Evolutionary conservation across 805 yeast genomes (phyloP).

Genomic region (Scheffersomyces ergatensis): DNA sequence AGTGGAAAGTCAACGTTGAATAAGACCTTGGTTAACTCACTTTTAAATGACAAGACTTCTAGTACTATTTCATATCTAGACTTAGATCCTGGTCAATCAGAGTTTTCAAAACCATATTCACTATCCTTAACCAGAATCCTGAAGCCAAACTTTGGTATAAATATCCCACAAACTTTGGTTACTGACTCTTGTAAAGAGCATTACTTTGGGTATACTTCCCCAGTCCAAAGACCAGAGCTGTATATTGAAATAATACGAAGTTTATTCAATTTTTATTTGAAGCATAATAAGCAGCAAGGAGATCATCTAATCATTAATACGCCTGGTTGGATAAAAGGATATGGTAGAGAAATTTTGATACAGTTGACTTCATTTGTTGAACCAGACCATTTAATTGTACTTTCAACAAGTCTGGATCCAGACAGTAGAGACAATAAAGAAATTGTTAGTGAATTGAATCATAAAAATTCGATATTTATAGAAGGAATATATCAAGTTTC

Average conservation of each 20-base stretch:
- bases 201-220: slow-evolving; percentile 66
- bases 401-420: slow-evolving; percentile 29
- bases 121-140: slow-evolving; percentile 48
- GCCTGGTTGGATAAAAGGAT: slow-evolving; percentile 92
- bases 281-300: slow-evolving; percentile 16
- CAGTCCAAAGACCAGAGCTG: slow-evolving; percentile 60
- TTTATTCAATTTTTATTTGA: slow-evolving; percentile 32
- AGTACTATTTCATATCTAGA: slow-evolving; percentile 55
- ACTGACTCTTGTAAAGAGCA: slow-evolving; percentile 15
- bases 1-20: slow-evolving; percentile 80
- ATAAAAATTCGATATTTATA: slow-evolving; percentile 21
- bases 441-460: slow-evolving; percentile 22
- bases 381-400: slow-evolving; percentile 57
- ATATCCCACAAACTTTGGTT: slow-evolving; percentile 16
- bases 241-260: slow-evolving; percentile 46
- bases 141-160: slow-evolving; percentile 26
- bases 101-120: slow-evolving; percentile 68
- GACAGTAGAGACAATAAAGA: slow-evolving; percentile 25
- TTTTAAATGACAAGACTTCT: slow-evolving; percentile 25
- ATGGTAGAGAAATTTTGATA: slow-evolving; percentile 66
- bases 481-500: slow-evolving; percentile 31
- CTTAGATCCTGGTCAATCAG: slow-evolving; percentile 89
- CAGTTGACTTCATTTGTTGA: slow-evolving; percentile 41
- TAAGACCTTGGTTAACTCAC: slow-evolving; percentile 49
- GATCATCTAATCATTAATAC: slow-evolving; percentile 62